These are phyloP conservation scores for Phytophthora macrochlamydospora DNA, from an alignment of 352 stramenopile species.

Conservation along the genomic window DNA sequence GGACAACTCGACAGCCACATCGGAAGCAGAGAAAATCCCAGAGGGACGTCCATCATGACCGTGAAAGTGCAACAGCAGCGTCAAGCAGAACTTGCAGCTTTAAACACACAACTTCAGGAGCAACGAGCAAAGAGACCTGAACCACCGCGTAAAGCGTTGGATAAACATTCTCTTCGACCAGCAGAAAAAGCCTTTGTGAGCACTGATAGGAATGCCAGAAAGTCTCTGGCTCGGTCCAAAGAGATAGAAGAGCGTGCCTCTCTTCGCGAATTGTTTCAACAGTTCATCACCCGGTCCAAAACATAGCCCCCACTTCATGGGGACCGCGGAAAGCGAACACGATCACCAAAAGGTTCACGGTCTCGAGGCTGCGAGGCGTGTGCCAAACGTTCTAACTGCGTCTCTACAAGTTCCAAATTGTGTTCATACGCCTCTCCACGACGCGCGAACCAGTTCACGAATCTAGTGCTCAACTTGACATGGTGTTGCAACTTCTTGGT, in stretches of 20 bases:
- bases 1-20: background rate
- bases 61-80: slow-evolving; percentile 50
- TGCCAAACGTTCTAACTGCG: slow-evolving; percentile 58
- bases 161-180: slow-evolving; percentile 12
- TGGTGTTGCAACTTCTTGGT: slow-evolving; percentile 47
- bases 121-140: slow-evolving; percentile 9
- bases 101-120: slow-evolving; percentile 25
- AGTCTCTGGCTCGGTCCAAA: slow-evolving; percentile 13
- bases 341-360: slow-evolving; percentile 53
- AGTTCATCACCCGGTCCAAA: slow-evolving; percentile 26
- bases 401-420: slow-evolving; percentile 71
- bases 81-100: slow-evolving; percentile 41
- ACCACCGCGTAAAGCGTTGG: background rate
- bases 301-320: slow-evolving; percentile 10
- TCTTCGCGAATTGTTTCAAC: slow-evolving; percentile 30
- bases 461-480: slow-evolving; percentile 58
- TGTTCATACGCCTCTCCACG: slow-evolving; percentile 77
- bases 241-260: slow-evolving; percentile 24
- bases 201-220: slow-evolving; percentile 12
- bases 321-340: slow-evolving; percentile 47
- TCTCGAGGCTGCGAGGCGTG: slow-evolving; percentile 36
- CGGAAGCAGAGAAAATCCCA: slow-evolving; percentile 16
- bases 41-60: slow-evolving; percentile 27
- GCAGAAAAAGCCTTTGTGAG: slow-evolving; percentile 17
- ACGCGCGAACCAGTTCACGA: slow-evolving; percentile 76